Conservation (phyloP, 2,329 filamentous ascomycete species). For the Thyridium curvatum region DNA sequence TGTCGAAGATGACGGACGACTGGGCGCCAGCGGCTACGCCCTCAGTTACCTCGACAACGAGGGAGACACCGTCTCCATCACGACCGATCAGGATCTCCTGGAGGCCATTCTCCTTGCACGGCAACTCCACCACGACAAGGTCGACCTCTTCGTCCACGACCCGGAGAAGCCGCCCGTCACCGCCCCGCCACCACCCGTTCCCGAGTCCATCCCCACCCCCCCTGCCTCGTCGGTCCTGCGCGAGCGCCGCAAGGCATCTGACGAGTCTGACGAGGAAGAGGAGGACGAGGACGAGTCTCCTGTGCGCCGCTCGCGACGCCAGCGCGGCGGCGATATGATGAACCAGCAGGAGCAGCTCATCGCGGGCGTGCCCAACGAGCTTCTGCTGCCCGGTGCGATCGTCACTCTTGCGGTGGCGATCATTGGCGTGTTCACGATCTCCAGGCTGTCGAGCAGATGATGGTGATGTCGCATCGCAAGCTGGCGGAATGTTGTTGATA, state of each 20-base stretch:
- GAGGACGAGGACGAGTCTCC: slow-evolving; percentile 37
- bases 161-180: slow-evolving; percentile 80
- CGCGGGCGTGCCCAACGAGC: slow-evolving; percentile 85
- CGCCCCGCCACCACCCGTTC: slow-evolving; percentile 34
- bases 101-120: slow-evolving; percentile 85
- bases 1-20: slow-evolving; percentile 73
- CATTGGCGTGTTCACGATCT: slow-evolving; percentile 84
- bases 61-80: slow-evolving; percentile 94
- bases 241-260: slow-evolving; percentile 27
- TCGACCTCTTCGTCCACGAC: slow-evolving; percentile 94
- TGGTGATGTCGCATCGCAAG: neutral
- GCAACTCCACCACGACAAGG: slow-evolving; percentile 76
- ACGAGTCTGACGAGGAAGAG: slow-evolving; percentile 44
- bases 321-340: neutral
- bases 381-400: slow-evolving; percentile 88
- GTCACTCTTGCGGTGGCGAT: slow-evolving; percentile 94
- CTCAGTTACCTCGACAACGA: slow-evolving; percentile 96
- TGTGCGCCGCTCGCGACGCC: no score
- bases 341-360: slow-evolving; percentile 64
- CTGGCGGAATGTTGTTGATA: neutral
- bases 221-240: slow-evolving; percentile 42
- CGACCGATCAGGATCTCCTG: slow-evolving; percentile 85
- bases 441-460: slow-evolving; percentile 56
- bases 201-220: slow-evolving; percentile 32
- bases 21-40: slow-evolving; percentile 75